Percentiles rank a stretch among this genome's conserved stretches.
phyloP scores from a whole-genome alignment of 2,329 filamentous ascomycete species.

The Tolypocladium endophyticum region DNA sequence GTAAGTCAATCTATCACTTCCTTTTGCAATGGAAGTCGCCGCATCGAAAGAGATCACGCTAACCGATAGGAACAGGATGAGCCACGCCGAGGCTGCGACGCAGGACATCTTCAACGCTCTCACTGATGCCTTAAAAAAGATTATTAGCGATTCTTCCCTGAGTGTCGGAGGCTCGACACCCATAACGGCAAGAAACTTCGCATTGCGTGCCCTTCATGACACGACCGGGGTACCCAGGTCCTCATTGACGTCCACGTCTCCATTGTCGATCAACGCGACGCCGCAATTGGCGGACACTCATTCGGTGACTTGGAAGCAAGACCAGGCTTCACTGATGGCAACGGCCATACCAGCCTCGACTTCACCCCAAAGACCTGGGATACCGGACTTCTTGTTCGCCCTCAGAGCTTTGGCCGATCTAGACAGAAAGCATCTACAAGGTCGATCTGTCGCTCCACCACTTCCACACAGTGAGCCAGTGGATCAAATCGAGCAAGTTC shows the following conservation, averaged over 20 bases:
- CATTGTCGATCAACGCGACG: not conserved
- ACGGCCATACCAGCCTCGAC: not conserved
- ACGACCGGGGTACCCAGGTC: not conserved
- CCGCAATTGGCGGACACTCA: not conserved
- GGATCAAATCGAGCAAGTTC: not conserved
- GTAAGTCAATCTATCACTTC: not conserved
- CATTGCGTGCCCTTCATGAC: not conserved
- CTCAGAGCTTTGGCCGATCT: not conserved
- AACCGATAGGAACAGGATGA: not conserved
- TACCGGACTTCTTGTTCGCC: not conserved
- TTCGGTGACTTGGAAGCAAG: too few relatives aligned
- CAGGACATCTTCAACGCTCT: conserved; percentile 6
- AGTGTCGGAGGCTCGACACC: not conserved
- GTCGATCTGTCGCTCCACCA: not conserved
- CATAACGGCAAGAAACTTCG: not conserved
- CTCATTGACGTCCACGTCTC: not conserved
- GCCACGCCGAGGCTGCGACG: not conserved
- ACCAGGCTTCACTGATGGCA: not conserved
- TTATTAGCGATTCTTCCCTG: not conserved
- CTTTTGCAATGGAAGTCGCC: not conserved
- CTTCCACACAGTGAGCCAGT: not conserved
- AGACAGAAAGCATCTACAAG: not conserved
- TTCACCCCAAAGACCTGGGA: not conserved
- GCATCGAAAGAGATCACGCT: too few relatives aligned
- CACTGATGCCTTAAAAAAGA: conserved; percentile 6